Percentiles rank a stretch among this genome's conserved stretches.
Conservation (phyloP, 257 asterid species). For the Capsicum rhomboideum region DNA sequence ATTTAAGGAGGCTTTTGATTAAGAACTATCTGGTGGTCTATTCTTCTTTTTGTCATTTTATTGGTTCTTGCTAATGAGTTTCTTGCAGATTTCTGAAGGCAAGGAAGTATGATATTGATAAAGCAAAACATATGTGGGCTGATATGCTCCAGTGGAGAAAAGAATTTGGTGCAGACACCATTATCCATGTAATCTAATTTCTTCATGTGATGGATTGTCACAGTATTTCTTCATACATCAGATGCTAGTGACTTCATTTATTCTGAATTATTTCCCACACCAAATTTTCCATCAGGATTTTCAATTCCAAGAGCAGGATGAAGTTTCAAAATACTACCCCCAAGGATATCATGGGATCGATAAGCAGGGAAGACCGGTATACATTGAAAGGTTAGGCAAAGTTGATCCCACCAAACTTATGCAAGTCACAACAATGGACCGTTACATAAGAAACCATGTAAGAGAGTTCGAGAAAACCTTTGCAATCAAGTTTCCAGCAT, state of each 20-base stretch:
- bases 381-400: slow-evolving; percentile 79
- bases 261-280: neutral
- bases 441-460: slow-evolving; percentile 69
- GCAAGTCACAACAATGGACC: slow-evolving; percentile 81
- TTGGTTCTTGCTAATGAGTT: neutral
- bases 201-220: neutral
- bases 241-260: neutral
- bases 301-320: slow-evolving; percentile 63
- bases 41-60: neutral
- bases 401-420: slow-evolving; percentile 71
- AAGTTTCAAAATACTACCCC: slow-evolving; percentile 67
- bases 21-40: neutral
- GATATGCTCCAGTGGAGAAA: slow-evolving; percentile 89
- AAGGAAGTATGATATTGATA: slow-evolving; percentile 73
- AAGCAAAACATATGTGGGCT: slow-evolving; percentile 80
- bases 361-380: slow-evolving; percentile 79
- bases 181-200: slow-evolving; percentile 37
- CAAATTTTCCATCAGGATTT: slow-evolving; percentile 44
- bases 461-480: slow-evolving; percentile 70
- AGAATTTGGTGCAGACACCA: slow-evolving; percentile 64
- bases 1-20: neutral
- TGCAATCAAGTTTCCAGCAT: slow-evolving; percentile 74
- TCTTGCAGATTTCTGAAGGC: slow-evolving; percentile 68
- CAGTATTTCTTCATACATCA: neutral
- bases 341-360: slow-evolving; percentile 86